phyloP scores from a whole-genome alignment of 2,329 filamentous ascomycete species.

The Calonectria multiphialidica region DNA sequence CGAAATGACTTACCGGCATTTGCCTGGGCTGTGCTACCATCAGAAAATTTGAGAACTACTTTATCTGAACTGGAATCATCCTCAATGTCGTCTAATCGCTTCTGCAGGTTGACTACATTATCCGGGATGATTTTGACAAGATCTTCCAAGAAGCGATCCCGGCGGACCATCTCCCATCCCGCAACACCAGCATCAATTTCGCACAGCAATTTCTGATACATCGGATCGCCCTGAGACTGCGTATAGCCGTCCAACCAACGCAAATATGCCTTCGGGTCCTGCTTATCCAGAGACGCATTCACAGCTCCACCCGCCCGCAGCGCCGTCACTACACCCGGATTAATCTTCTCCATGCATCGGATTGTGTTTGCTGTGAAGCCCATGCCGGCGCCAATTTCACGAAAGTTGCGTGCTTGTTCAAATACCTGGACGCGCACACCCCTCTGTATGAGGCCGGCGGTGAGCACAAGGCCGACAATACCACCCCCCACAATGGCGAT shows the following conservation, averaged over 20 bases:
- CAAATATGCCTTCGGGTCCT: background rate
- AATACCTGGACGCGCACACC: background rate
- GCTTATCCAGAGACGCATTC: background rate
- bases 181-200: background rate
- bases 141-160: constrained; percentile 5
- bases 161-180: background rate
- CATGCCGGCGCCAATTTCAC: background rate
- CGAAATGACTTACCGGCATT: background rate
- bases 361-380: background rate
- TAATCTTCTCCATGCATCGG: background rate
- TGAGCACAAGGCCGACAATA: background rate
- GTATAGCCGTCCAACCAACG: background rate
- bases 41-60: background rate
- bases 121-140: background rate
- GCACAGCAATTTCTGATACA: background rate
- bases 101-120: background rate
- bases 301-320: background rate
- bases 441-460: background rate
- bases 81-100: background rate
- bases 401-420: background rate
- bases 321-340: background rate
- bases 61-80: background rate
- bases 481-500: background rate
- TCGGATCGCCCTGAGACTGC: background rate
- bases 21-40: background rate